phyloP scores from a whole-genome alignment of 2,329 filamentous ascomycete species.

The Trichoderma sp. region DNA sequence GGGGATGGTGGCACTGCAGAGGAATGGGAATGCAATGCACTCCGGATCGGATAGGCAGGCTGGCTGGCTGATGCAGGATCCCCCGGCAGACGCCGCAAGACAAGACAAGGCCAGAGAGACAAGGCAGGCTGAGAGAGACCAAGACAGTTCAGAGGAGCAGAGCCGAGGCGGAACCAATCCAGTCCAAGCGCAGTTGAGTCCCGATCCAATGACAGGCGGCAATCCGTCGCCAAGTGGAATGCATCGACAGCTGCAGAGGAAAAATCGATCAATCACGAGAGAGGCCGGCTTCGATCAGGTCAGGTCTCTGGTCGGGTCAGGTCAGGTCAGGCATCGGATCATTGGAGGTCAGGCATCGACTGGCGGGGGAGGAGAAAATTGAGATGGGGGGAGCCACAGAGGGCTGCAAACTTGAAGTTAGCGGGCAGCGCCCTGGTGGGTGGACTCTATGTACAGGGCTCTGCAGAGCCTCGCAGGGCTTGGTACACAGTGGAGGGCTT shows the following conservation, averaged over 20 bases:
- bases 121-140: no score
- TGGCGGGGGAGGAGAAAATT: no score
- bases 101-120: neutral
- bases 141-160: no score
- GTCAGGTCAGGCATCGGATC: neutral
- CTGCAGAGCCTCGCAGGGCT: no score
- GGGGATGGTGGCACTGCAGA: neutral
- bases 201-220: conserved; percentile 18
- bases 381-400: conserved; percentile 4
- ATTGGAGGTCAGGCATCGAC: no score
- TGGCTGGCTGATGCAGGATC: conserved; percentile 11
- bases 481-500: no score
- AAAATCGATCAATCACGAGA: conserved; percentile 25
- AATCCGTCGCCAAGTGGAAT: conserved; percentile 5
- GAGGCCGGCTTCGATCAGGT: conserved; percentile 15
- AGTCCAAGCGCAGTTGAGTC: neutral
- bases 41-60: neutral
- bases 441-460: no score
- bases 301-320: conserved; percentile 10
- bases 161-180: no score
- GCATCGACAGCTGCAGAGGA: conserved; percentile 5
- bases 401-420: neutral
- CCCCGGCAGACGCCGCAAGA: neutral
- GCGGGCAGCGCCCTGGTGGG: no score
- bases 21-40: neutral